Evolutionary conservation across 192 early-diverging fungal species (phyloP), one percentile per base, ranked within the genome.

Genomic region (Podila horticola): DNA sequence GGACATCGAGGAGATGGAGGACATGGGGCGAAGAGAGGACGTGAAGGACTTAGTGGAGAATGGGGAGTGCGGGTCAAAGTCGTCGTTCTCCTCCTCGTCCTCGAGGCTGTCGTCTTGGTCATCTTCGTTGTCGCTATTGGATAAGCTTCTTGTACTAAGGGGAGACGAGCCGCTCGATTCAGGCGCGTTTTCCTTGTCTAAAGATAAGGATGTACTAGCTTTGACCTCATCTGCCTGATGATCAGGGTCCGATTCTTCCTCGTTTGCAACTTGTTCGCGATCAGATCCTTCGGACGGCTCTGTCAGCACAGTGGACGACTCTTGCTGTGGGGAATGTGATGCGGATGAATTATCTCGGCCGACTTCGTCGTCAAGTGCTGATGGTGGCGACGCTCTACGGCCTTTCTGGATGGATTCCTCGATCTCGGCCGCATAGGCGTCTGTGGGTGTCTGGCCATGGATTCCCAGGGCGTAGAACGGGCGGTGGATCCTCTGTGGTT

Each of bases 391-490:
- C 36, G 36, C 10, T 22, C 13, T 10, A 12, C 41, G 28, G 12
- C 41, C 41, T 45, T 45, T 45, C 10, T 66, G 64, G 24, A 66
- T 66, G 28, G 64, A 28, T 17, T 51, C 48, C 13, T 64, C 62
- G 26, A 71, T 58, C 62, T 71, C 70, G 29, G 33, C 28, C 1
- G 51, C 61, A 24, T 57, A 71, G 12, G 60, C 50, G 1, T 71
- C 70, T n/a, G 62, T 64, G n/a, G 70, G 20, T 28, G 62, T 48
- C 31, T 34, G 69, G 2, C 48, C n/a, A 50, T 71, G 69, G 41
- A 71, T 29, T 8, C 69, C 69, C 12, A 71, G 24, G 9, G 48
- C 69, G 69, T 71, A 62, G 48, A 71, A 62, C 17, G 59, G 51
- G 31, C 36, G 70, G 31, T 64, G 68, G 31, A 7, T 28, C 30